These are phyloP conservation scores for Pseudonitzschia delicatissima DNA, from an alignment of 108 stramenopile species.

Conservation along the genomic window DNA sequence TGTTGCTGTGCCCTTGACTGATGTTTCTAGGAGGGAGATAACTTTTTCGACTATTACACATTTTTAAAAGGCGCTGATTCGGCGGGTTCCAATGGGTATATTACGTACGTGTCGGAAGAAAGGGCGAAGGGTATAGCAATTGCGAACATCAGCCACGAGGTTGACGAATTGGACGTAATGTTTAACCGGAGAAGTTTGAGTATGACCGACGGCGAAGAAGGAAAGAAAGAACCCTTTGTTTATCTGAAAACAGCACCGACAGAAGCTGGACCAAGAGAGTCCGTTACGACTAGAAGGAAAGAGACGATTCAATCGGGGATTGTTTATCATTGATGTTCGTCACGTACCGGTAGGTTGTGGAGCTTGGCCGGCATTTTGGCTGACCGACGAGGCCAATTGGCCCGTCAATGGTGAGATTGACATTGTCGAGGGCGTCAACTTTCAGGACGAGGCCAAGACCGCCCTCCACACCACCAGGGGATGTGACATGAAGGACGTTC, in stretches of 20 bases:
- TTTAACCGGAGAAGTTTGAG: conserved; percentile 19
- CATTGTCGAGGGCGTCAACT: conserved; percentile 88
- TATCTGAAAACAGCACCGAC: conserved; percentile 71
- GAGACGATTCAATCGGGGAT: conserved; percentile 70
- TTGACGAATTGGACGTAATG: conserved; percentile 37
- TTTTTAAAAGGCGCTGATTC: conserved; percentile 85
- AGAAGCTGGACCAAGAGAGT: conserved; percentile 63
- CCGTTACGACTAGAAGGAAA: conserved; percentile 76
- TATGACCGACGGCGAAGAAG: background rate
- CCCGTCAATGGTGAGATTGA: conserved; percentile 91
- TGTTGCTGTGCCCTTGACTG: background rate
- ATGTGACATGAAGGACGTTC: conserved; percentile 84
- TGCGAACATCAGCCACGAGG: conserved; percentile 51
- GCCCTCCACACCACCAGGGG: conserved; percentile 72
- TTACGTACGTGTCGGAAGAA: conserved; percentile 53
- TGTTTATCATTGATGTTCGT: conserved; percentile 80
- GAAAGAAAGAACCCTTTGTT: conserved; percentile 60
- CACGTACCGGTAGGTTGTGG: conserved; percentile 92
- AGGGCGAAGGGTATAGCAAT: conserved; percentile 50
- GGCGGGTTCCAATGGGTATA: conserved; percentile 73
- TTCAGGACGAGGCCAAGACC: conserved; percentile 78
- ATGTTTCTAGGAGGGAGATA: conserved; percentile 43
- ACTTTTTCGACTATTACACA: conserved; percentile 69
- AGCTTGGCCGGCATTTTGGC: conserved; percentile 89
- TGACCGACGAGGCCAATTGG: conserved; percentile 88